Evolutionary conservation across 768 basidiomycete genomes (phyloP), one percentile per base, ranked within the genome.

Genomic region (Amanita inopinata): DNA sequence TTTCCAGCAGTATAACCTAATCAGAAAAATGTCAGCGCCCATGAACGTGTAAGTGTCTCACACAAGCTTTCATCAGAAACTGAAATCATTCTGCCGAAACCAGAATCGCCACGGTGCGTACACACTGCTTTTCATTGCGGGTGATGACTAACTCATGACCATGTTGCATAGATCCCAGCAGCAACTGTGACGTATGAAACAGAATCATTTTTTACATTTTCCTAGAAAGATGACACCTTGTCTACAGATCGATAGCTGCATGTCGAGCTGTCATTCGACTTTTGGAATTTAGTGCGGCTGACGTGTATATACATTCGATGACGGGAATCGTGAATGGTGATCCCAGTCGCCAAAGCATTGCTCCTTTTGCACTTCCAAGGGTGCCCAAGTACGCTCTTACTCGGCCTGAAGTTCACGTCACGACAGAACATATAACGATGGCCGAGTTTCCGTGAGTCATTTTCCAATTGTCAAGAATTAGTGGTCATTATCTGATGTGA

Each of bases 261-360:
- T 79, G 79, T 56, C 73, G 82, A 33, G 73, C 78, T 20, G 81
- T 83, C 33, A 78, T 81, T 55, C 69, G 78, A 46, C 63, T 84
- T 17, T 68, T 74, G 27, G 76, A 79, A 40, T 78, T 74, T 49
- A 70, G 62, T 49, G 53, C 62, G 32, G 61, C 52, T 43, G 67
- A 73, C 19, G 59, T 67, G 15, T 72, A 71, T 46, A 54, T 73
- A 6, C 69, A 73, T 49, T 70, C 74, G 1, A 59, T 69, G 38
- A 61, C 66, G 19, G 63, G 58, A 9, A 58, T 66, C 28, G 51
- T 58, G n/a, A 58, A 56, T 17, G 59, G 54, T 33, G 60, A 59
- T 43, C 52, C 58, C 15, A 51, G 57, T 37, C 60, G 63, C 17
- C 61, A 60, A 20, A 61, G 57, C 49, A 55, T 52, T 10, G 51